Evolutionary conservation across 2,329 filamentous ascomycete genomes (phyloP), one percentile per base, ranked within the genome.

Genomic region (Ophiostoma perfectum): DNA sequence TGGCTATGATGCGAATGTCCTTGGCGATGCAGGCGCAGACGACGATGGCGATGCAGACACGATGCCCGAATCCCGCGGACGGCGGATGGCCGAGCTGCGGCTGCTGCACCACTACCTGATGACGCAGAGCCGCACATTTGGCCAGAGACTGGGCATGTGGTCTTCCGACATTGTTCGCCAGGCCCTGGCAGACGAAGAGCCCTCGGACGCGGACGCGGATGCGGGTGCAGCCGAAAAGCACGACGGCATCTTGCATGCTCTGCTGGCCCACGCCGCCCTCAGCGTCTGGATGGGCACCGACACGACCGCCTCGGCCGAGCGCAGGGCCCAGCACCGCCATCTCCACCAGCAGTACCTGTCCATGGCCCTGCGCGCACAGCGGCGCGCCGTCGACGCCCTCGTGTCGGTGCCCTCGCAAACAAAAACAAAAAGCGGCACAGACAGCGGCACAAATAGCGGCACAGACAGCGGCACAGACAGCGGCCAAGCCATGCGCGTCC

Each of bases 11-110:
- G 27, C 27, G 27, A 27, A 27, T 27, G 27, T 27, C 27, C 27
- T 27, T 27, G 27, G 27, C 27, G 27, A 27, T 27, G 27, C 27
- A 2, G 27, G 41, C 36, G 36, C 42, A 42, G 36, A 4, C 3
- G 60, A 42, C 12, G 7, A n/a, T 12, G 39, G 3, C 12, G 14
- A n/a, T 11, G 18, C 52, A n/a, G 16, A 3, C 60, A 63, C 39
- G 2, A 67, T 77, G 3, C 78, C 77, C 18, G 78, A 80, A 68
- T 74, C 75, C 6, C 73, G 75, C 7, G 74, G 75, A 70, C 75
- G 78, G n/a, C 77, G 78, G 11, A 52, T 77, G 47, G 78, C 77
- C 72, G 78, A 80, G 72, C 70, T 79, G 67, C 74, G 76, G 8
- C 70, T 79, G 49, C 71, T 80, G 45, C 76, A 78, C 69, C 77